Base-by-base conservation (phyloP, 2,329 filamentous ascomycete species). In the Pseudogymnoascus verrucosus region DNA sequence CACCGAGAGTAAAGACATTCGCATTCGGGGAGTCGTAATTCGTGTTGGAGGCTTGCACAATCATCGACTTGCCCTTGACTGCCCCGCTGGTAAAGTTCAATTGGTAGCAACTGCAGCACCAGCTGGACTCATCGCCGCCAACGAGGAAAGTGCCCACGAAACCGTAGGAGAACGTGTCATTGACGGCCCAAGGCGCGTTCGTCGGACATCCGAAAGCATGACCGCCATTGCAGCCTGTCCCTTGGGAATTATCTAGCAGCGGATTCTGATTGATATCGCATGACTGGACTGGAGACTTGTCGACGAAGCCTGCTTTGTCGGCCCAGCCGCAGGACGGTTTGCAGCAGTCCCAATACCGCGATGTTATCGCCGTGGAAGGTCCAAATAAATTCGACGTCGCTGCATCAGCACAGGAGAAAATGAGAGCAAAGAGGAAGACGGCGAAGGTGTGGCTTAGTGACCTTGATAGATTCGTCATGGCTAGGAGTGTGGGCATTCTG, bases 251-350 rank as follows among this genome's bases (percentile, higher is more conserved):
- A 69, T 83, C 78, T 40, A 76, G 76, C 57, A 88, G 74, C 3
- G 80, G 81, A 64, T 79, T 78, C 75, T 86, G 81, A 67, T 80
- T 75, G 67, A 76, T 78, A 70, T 81, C 76, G 74, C 85, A 88
- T 37, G 82, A 81, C n/a, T 75, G 74, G 36, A 85, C 80, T n/a
- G 83, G 80, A 21, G 51, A 57, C 10, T 66, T 66, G 19, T 60
- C 71, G 71, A 64, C 74, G 76, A 72, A 85, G 78, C 40, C 77
- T 66, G 81, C 83, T 73, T 88, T 88, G 62, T 74, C 79, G 12
- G 78, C 72, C 86, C 86, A 84, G 3, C 79, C 79, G 72, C 86
- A 89, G 19, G 84, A 87, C 23, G 86, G 82, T 78, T 90, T 90
- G 77, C 87, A 89, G 78, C 87, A 90, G 72, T 90, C 87, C 82